Conservation (phyloP, 768 basidiomycete species). For the Suillus luteus region DNA sequence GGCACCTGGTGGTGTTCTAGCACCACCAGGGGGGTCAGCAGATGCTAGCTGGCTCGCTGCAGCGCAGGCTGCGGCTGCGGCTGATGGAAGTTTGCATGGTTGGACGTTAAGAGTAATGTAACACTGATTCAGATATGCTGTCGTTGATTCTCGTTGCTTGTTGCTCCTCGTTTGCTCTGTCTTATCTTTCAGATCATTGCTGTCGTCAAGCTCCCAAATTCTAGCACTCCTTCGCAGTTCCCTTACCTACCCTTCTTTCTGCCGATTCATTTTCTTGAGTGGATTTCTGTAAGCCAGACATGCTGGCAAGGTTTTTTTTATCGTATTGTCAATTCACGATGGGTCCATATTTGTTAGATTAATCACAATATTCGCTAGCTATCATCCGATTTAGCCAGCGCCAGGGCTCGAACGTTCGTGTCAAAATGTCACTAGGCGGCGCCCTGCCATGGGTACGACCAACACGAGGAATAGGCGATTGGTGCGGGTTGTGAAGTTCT, state of each 20-base stretch:
- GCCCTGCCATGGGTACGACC: neutral
- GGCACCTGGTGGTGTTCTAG: conserved; percentile 44
- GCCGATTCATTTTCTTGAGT: neutral
- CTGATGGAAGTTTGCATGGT: conserved; percentile 67
- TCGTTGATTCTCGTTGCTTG: conserved; percentile 22
- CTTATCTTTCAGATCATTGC: conserved; percentile 17
- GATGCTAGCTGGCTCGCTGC: conserved; percentile 75
- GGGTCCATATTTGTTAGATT: conserved; percentile 17
- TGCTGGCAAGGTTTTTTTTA: conserved; percentile 20
- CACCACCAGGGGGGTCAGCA: conserved; percentile 46
- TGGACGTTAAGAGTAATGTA: conserved; percentile 85
- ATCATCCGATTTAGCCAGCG: neutral
- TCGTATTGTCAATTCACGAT: conserved; percentile 28
- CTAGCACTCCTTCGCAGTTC: conserved; percentile 13
- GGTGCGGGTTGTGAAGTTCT: conserved; percentile 1
- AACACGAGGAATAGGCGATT: conserved; percentile 15
- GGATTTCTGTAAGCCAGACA: conserved; percentile 20
- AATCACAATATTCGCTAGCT: conserved; percentile 12
- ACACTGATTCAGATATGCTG: conserved; percentile 25
- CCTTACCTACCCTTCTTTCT: conserved; percentile 15
- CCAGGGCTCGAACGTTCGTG: conserved; percentile 30
- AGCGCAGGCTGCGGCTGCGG: conserved; percentile 66
- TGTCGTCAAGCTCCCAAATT: conserved; percentile 8
- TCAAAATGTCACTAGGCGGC: conserved; percentile 6
- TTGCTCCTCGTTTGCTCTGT: conserved; percentile 26